A percentile compares a stretch with the other conserved stretches of the same genome.
These are phyloP conservation scores for Aspergillus campestris DNA, from an alignment of 495 filamentous ascomycete genomes.

Conservation along the genomic window DNA sequence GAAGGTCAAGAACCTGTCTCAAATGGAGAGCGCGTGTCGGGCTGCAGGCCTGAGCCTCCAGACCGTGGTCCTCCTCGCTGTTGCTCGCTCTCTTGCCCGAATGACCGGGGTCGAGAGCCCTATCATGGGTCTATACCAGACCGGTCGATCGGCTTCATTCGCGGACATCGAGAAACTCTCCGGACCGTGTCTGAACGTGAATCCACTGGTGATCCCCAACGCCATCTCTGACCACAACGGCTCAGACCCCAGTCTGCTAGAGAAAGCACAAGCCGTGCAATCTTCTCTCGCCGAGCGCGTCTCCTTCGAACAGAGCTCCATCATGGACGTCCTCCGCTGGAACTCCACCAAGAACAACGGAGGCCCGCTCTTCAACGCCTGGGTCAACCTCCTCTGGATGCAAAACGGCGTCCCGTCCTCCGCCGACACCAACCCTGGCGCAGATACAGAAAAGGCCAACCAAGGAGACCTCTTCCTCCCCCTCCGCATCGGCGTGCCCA, in stretches of 20 bases:
- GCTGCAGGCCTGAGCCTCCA: constrained; percentile 13
- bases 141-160: constrained; percentile 21
- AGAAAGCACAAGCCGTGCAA: constrained; percentile 15
- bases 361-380: constrained; percentile 23
- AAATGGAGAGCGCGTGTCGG: constrained; percentile 13
- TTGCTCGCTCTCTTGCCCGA: constrained; percentile 19
- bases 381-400: constrained; percentile 28
- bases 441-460: not conserved
- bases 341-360: constrained; percentile 2
- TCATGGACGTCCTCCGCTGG: constrained; percentile 17
- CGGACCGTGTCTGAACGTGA: constrained; percentile 24
- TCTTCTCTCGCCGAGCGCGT: constrained; percentile 20
- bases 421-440: not conserved
- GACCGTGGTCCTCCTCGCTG: constrained; percentile 21
- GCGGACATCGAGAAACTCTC: constrained; percentile 13
- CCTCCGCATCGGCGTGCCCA: constrained; percentile 15
- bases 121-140: constrained; percentile 26
- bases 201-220: constrained; percentile 14
- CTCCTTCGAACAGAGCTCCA: constrained; percentile 22
- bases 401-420: constrained; percentile 9
- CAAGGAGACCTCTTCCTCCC: constrained; percentile 10
- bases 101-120: constrained; percentile 13
- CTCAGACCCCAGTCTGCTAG: not conserved
- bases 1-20: constrained; percentile 14
- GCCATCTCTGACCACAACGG: not conserved